Conservation (phyloP, 2,329 filamentous ascomycete genomes). For the Penicillium sp. region DNA sequence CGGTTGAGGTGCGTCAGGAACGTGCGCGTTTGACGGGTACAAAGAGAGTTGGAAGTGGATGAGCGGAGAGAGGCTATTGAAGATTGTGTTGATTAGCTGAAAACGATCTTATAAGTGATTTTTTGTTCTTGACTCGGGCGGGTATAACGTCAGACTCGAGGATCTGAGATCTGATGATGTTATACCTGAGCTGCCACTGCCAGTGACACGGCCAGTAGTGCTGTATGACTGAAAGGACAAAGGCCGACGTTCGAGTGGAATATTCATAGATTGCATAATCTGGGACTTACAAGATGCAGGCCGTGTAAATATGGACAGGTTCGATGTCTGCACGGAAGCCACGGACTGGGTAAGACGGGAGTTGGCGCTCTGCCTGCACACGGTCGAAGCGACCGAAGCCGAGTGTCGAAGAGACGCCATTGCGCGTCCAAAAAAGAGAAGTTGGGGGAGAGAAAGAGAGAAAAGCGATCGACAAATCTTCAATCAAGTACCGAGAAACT, state of each 20-base stretch:
- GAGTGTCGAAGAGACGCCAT: slow-evolving; percentile 35
- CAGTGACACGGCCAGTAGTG: not conserved
- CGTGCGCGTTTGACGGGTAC: slow-evolving; percentile 33
- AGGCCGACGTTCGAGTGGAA: not conserved
- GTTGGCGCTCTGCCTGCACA: slow-evolving; percentile 35
- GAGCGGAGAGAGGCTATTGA: slow-evolving; percentile 11
- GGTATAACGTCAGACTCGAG: not conserved
- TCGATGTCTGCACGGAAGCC: slow-evolving; percentile 31
- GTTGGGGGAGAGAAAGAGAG: not conserved
- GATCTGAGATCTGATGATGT: not conserved
- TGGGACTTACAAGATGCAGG: slow-evolving; percentile 31
- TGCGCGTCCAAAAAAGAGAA: slow-evolving; percentile 10
- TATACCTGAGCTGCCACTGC: not conserved
- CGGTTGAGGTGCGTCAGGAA: slow-evolving; percentile 40
- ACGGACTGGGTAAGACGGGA: slow-evolving; percentile 30
- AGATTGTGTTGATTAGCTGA: not conserved
- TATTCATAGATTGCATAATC: not conserved
- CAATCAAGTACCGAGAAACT: not conserved
- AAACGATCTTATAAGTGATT: not conserved
- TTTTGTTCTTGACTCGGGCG: not conserved
- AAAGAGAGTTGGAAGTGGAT: slow-evolving; percentile 4
- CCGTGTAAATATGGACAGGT: slow-evolving; percentile 29
- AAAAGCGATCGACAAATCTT: not conserved
- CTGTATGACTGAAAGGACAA: not conserved
- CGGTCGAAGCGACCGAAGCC: slow-evolving; percentile 31